Percentiles rank a stretch among this genome's conserved stretches.
Evolutionary conservation across 1,139 yeast species (phyloP).

Genomic region (Taphrina sp.): DNA sequence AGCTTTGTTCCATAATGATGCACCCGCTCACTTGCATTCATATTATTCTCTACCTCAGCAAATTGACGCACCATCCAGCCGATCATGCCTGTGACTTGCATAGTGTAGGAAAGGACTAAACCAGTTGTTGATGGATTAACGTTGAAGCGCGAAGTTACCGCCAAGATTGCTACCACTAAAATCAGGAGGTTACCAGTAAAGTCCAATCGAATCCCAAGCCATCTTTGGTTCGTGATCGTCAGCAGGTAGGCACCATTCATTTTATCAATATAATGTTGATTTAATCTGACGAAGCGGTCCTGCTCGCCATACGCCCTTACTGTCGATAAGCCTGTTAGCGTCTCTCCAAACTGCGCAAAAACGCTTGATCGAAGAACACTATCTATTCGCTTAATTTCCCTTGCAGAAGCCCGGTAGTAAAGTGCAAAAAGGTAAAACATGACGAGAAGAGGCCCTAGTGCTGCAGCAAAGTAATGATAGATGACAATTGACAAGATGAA

Average conservation of each 20-base stretch:
- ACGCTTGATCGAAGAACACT: constrained; percentile 73
- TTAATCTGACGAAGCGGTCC: constrained; percentile 52
- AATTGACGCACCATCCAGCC: constrained; percentile 48
- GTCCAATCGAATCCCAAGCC: constrained; percentile 70
- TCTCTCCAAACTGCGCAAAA: constrained; percentile 73
- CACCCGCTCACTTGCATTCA: constrained; percentile 84
- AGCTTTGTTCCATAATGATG: constrained; percentile 67
- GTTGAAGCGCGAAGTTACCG: constrained; percentile 62
- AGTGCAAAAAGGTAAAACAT: constrained; percentile 54
- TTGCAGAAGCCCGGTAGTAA: constrained; percentile 72
- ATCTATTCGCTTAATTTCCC: constrained; percentile 81
- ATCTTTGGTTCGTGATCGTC: constrained; percentile 69
- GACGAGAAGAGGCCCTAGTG: constrained; percentile 57
- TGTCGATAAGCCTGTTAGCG: constrained; percentile 67
- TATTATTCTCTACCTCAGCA: constrained; percentile 74
- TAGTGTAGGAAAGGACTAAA: constrained; percentile 57
- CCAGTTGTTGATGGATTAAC: constrained; percentile 69
- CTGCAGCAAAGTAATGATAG: constrained; percentile 73
- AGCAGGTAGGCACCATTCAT: constrained; percentile 73
- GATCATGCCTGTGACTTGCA: constrained; percentile 36
- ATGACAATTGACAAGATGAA: constrained; percentile 66
- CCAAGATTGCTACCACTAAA: constrained; percentile 55
- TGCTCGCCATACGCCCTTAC: constrained; percentile 60
- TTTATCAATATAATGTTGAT: constrained; percentile 54
- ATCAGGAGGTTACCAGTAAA: constrained; percentile 52